A percentile compares a stretch with the other conserved stretches of the same genome.
phyloP scores from a whole-genome alignment of 2,329 filamentous ascomycete genomes.

The Neurospora crassa region DNA sequence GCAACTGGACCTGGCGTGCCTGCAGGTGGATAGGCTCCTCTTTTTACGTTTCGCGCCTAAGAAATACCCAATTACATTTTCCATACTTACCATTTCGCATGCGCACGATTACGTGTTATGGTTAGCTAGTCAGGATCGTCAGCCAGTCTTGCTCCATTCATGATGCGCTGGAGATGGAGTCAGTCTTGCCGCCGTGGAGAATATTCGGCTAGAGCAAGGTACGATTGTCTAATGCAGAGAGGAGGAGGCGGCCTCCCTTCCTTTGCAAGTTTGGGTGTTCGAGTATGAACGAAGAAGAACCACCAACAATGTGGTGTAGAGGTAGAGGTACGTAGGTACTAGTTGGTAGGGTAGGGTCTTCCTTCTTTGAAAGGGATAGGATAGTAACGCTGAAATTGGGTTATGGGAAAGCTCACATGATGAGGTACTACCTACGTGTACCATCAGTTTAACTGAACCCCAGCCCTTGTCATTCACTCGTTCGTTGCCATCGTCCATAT shows the following conservation, averaged over 20 bases:
- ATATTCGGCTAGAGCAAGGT: neutral
- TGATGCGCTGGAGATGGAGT: neutral
- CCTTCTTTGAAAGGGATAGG: neutral
- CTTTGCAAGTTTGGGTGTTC: neutral
- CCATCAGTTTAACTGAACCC: too few species aligned
- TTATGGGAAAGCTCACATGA: too few species aligned
- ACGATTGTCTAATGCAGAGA: neutral
- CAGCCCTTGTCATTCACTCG: too few species aligned
- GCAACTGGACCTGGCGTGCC: neutral
- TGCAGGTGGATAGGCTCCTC: neutral
- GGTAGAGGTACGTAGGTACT: neutral
- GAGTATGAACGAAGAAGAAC: neutral
- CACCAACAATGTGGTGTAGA: neutral
- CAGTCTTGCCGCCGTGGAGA: neutral
- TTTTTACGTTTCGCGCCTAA: neutral
- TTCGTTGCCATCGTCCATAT: too few species aligned
- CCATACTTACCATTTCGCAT: neutral
- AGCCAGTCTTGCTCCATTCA: neutral
- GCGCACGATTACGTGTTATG: neutral
- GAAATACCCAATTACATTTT: neutral
- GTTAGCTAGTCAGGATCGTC: neutral
- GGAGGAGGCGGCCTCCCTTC: neutral
- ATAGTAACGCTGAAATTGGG: too few species aligned
- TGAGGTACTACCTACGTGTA: too few species aligned
- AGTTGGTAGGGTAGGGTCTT: neutral